Evolutionary conservation across 805 yeast species (phyloP).

Genomic region (Candida michaelii): DNA sequence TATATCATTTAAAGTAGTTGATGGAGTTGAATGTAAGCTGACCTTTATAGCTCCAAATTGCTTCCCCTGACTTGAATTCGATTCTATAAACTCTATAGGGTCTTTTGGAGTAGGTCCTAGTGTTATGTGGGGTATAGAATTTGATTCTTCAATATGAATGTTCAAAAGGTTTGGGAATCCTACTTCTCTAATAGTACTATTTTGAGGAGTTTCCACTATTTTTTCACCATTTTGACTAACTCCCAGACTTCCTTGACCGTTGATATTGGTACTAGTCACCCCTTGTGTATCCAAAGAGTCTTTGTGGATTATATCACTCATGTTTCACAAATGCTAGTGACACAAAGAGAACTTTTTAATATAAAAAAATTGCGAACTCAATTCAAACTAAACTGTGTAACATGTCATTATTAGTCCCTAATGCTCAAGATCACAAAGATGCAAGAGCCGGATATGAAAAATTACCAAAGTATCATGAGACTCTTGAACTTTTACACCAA

Average conservation of each 20-base stretch:
- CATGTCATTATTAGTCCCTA: constrained; percentile 32
- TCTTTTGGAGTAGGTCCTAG: constrained; percentile 28
- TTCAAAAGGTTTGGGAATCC: background rate
- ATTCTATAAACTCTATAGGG: constrained; percentile 66
- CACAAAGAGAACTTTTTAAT: background rate
- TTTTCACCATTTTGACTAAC: too few relatives aligned
- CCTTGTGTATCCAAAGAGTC: too few relatives aligned
- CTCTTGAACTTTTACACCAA: constrained; percentile 5
- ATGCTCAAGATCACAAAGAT: constrained; percentile 31
- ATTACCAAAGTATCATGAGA: constrained; percentile 16
- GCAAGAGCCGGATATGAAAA: constrained; percentile 28
- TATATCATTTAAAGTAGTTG: background rate
- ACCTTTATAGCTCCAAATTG: constrained; percentile 75
- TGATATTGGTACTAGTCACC: too few relatives aligned
- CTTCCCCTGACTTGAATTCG: constrained; percentile 50
- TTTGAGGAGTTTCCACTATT: background rate
- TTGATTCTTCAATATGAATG: background rate
- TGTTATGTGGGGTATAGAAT: constrained; percentile 1
- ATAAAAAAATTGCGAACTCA: background rate
- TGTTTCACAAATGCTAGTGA: background rate
- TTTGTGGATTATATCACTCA: background rate
- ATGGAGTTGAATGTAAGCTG: constrained; percentile 17
- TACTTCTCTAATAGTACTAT: background rate
- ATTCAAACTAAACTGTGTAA: constrained; percentile 1
- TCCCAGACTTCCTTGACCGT: too few relatives aligned